Percentiles rank a stretch among this genome's conserved stretches.
phyloP scores from a whole-genome alignment of 1,139 yeast genomes.

The Candida smagusa region DNA sequence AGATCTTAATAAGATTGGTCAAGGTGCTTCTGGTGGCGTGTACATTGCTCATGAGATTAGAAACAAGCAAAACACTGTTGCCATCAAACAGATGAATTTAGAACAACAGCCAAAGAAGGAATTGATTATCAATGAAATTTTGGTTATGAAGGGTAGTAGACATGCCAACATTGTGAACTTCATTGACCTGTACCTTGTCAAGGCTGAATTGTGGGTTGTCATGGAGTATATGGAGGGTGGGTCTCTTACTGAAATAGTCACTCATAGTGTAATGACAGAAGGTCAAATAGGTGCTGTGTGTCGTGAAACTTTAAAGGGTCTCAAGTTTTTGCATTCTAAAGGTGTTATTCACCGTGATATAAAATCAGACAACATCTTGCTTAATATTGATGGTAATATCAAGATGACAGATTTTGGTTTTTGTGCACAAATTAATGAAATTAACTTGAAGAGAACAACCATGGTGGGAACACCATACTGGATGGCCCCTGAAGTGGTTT shows the following conservation, averaged over 20 bases:
- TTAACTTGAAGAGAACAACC: conserved; percentile 82
- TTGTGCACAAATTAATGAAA: conserved; percentile 93
- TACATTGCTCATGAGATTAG: conserved; percentile 72
- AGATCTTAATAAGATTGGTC: conserved; percentile 82
- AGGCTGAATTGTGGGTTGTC: conserved; percentile 85
- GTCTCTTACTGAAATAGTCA: conserved; percentile 89
- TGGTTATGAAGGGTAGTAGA: conserved; percentile 89
- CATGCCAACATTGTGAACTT: conserved; percentile 92
- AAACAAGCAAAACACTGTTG: conserved; percentile 65
- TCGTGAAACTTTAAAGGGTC: conserved; percentile 82
- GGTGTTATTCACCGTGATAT: conserved; percentile 97
- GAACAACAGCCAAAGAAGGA: conserved; percentile 95
- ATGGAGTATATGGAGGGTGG: conserved; percentile 99
- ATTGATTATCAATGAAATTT: conserved; percentile 81
- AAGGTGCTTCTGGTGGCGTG: conserved; percentile 98
- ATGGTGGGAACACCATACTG: conserved; percentile 99
- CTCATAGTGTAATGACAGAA: conserved; percentile 92
- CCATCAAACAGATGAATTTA: conserved; percentile 92
- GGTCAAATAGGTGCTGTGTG: conserved; percentile 98
- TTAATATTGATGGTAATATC: conserved; percentile 81
- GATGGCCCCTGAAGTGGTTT: conserved; percentile 99
- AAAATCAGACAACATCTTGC: conserved; percentile 86
- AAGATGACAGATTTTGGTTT: conserved; percentile 89
- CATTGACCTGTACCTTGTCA: conserved; percentile 75
- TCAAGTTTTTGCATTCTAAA: conserved; percentile 82